A percentile compares a stretch with the other conserved stretches of the same genome.
Conservation (phyloP, 106 monocot species). For the Agapanthus africanus region DNA sequence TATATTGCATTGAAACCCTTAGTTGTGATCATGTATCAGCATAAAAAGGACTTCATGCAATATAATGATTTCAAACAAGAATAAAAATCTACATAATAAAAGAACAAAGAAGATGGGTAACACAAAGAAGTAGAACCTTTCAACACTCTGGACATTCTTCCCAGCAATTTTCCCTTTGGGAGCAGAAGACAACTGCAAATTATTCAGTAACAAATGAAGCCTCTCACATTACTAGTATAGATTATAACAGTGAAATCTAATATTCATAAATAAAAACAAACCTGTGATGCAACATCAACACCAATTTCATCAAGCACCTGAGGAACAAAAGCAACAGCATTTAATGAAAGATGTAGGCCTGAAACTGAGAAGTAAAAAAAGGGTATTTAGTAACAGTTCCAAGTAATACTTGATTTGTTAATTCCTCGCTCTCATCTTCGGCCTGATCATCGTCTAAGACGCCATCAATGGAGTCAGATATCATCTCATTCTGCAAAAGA, state of each 20-base stretch:
- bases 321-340: not conserved
- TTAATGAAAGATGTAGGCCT: not conserved
- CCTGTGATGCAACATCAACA: constrained; percentile 85
- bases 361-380: not conserved
- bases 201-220: constrained; percentile 2
- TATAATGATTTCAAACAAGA: not conserved
- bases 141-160: constrained; percentile 34
- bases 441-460: constrained; percentile 75
- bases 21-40: not conserved
- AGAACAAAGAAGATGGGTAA: not conserved
- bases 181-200: no score
- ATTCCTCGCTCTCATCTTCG: constrained; percentile 84
- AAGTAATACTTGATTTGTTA: constrained; percentile 93
- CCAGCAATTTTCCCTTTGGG: constrained; percentile 38
- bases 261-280: constrained; percentile 11
- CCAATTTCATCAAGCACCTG: constrained; percentile 99
- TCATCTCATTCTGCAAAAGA: constrained; percentile 75
- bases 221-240: not conserved
- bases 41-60: not conserved
- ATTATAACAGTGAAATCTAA: not conserved
- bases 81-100: not conserved
- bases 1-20: not conserved
- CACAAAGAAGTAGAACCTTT: no score
- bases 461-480: constrained; percentile 79
- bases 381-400: not conserved